A percentile compares a stretch with the other conserved stretches of the same genome.
Evolutionary conservation across 1,284 basidiomycete genomes (phyloP).

Genomic region (Microbotryum saponariae): DNA sequence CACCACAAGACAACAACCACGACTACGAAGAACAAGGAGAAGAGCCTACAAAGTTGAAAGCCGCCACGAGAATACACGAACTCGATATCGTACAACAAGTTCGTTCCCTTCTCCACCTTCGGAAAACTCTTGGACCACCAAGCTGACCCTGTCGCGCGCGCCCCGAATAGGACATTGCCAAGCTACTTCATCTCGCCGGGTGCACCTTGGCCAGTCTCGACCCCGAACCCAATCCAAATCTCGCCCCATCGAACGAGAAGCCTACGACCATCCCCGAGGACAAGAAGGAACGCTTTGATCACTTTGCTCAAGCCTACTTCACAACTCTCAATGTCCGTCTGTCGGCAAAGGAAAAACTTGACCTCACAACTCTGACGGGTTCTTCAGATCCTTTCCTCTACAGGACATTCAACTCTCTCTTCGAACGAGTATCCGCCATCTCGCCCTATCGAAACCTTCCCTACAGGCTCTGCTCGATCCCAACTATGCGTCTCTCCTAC

Average conservation of each 20-base stretch:
- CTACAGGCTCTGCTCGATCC: constrained; percentile 23
- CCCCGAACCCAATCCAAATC: constrained; percentile 11
- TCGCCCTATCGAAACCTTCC: constrained; percentile 15
- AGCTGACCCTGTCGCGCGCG: background rate
- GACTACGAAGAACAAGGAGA: no score
- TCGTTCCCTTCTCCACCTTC: background rate
- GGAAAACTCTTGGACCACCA: background rate
- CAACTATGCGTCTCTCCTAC: constrained; percentile 4
- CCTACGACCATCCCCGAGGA: background rate
- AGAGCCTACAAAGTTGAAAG: no score
- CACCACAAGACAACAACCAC: no score
- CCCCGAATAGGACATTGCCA: constrained; percentile 21
- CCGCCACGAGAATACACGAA: no score
- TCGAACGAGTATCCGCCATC: constrained; percentile 28
- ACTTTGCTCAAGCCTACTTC: constrained; percentile 27
- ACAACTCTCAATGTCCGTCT: constrained; percentile 26
- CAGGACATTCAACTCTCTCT: constrained; percentile 31
- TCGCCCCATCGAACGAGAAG: background rate
- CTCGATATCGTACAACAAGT: background rate
- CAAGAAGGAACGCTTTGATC: constrained; percentile 16
- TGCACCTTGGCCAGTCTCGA: constrained; percentile 27
- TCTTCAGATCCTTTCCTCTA: background rate
- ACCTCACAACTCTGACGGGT: background rate
- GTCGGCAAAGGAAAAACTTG: background rate
- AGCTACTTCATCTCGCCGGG: constrained; percentile 26